These are phyloP conservation scores for Lipomyces mesembrius DNA, from an alignment of 805 yeast species.

Conservation along the genomic window DNA sequence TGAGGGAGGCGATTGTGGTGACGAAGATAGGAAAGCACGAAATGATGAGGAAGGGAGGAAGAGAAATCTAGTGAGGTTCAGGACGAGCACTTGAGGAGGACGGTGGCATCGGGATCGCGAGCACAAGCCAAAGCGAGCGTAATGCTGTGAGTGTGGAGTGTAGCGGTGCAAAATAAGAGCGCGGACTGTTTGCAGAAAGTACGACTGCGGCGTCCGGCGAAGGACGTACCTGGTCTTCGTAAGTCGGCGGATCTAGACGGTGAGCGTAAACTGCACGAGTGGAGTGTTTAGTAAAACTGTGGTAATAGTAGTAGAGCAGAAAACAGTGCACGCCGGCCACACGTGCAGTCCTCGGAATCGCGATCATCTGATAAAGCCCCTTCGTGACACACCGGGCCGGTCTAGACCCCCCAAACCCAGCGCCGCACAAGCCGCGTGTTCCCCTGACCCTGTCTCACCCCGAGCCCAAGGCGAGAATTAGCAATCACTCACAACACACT, in stretches of 20 bases:
- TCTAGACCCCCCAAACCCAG: not conserved
- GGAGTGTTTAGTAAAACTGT: not conserved
- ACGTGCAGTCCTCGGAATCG: slow-evolving; percentile 9
- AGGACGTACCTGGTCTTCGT: not conserved
- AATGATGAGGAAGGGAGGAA: slow-evolving; percentile 7
- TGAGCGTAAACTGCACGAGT: not conserved
- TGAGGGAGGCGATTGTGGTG: not conserved
- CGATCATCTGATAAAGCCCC: slow-evolving; percentile 31
- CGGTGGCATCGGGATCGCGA: slow-evolving; percentile 1
- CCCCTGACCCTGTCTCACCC: slow-evolving; percentile 4
- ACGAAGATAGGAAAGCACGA: slow-evolving; percentile 1
- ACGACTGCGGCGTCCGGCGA: not conserved
- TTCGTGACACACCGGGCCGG: slow-evolving; percentile 3
- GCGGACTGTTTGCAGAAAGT: not conserved
- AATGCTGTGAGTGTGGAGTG: not conserved
- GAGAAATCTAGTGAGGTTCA: slow-evolving; percentile 6
- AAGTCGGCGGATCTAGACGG: slow-evolving; percentile 3
- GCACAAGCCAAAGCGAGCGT: no score
- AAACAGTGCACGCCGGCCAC: not conserved
- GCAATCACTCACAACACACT: not conserved
- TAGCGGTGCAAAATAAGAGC: not conserved
- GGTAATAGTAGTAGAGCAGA: not conserved
- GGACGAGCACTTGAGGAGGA: slow-evolving; percentile 1
- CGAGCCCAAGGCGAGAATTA: not conserved
- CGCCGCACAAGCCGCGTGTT: not conserved